Base-by-base conservation (phyloP, 148 eudicot species). In the Cornus kousa region DNA sequence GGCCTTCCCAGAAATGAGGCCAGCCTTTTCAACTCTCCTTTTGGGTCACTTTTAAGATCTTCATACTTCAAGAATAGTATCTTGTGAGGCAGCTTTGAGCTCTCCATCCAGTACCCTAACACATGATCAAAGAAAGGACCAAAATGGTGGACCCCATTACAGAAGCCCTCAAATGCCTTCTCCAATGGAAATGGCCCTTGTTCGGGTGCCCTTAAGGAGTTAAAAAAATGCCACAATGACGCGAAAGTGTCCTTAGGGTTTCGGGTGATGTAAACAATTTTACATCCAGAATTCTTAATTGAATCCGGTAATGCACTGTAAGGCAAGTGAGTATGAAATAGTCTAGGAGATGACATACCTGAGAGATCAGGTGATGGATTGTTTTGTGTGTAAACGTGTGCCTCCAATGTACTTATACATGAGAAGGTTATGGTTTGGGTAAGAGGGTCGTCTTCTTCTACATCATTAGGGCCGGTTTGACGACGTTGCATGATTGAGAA, bases 1-100 rank as follows among this genome's bases (percentile, higher is more conserved):
- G 77, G 73, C 71, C 71, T 73, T 50, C 81, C 84, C 32, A 82
- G 48, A 48, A 82, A 82, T 35, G 48, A 64, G 3, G 74, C 84
- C 1, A 82, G 72, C 14, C 60, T 68, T 46, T 31, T 71, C 76
- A 82, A 81, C 39, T 78, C 32, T 14, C 37, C 37, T 35, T 35
- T 35, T 35, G 37, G 37, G 37, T 35, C 37, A 35, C 37, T 35
- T 35, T 35, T 35, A 35, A 35, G 37, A 2, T 35, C 37, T 35
- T 35, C 37, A 35, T 35, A 35, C 37, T 35, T 35, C 37, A 35
- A 35, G 37, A 35, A 35, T 35, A 35, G 37, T 2, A 35, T 35
- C 37, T 35, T 35, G 37, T 35, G 37, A 35, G 37, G 37, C 37
- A 35, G 0, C 37, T 35, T 35, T 35, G 5, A 35, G 37, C 37